A percentile compares a stretch with the other conserved stretches of the same genome.
Evolutionary conservation across 2,329 filamentous ascomycete species (phyloP).

Genomic region (Huntiella bhutanensis): DNA sequence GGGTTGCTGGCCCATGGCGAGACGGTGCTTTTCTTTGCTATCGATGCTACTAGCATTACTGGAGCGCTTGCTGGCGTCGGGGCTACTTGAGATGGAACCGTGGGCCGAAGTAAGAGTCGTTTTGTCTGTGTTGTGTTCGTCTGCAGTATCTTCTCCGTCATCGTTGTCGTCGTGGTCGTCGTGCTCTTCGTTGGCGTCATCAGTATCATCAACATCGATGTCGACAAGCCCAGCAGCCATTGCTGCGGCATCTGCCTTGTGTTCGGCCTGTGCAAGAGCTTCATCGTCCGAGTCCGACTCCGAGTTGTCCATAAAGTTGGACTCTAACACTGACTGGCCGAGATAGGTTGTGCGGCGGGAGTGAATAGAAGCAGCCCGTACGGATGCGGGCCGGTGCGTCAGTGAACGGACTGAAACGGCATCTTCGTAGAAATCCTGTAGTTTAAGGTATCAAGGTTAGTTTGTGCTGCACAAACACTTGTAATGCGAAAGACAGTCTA

Average conservation of each 20-base stretch:
- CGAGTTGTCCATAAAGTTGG: constrained; percentile 12
- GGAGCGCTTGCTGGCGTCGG: constrained; percentile 10
- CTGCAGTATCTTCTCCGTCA: constrained; percentile 8
- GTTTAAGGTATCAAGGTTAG: no score
- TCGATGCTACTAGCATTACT: constrained; percentile 11
- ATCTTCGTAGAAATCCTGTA: constrained; percentile 66
- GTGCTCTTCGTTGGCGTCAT: neutral
- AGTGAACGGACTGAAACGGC: constrained; percentile 46
- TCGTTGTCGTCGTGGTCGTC: constrained; percentile 1
- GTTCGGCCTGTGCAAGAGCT: constrained; percentile 1
- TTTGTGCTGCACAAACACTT: no score
- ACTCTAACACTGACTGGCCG: constrained; percentile 14
- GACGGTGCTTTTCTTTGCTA: constrained; percentile 10
- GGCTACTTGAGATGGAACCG: constrained; percentile 7
- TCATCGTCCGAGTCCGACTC: constrained; percentile 2
- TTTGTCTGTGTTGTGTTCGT: constrained; percentile 11
- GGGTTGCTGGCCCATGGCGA: constrained; percentile 11
- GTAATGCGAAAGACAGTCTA: no score
- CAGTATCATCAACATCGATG: constrained; percentile 1
- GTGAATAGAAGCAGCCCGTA: neutral
- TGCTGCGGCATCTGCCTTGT: constrained; percentile 1
- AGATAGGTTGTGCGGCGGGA: constrained; percentile 1
- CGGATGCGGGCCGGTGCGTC: constrained; percentile 24
- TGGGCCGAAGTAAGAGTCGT: constrained; percentile 10
- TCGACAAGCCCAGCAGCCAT: neutral